Evolutionary conservation across 2,329 filamentous ascomycete genomes (phyloP), one percentile per base, ranked within the genome.

Genomic region (Colletotrichum filicis): DNA sequence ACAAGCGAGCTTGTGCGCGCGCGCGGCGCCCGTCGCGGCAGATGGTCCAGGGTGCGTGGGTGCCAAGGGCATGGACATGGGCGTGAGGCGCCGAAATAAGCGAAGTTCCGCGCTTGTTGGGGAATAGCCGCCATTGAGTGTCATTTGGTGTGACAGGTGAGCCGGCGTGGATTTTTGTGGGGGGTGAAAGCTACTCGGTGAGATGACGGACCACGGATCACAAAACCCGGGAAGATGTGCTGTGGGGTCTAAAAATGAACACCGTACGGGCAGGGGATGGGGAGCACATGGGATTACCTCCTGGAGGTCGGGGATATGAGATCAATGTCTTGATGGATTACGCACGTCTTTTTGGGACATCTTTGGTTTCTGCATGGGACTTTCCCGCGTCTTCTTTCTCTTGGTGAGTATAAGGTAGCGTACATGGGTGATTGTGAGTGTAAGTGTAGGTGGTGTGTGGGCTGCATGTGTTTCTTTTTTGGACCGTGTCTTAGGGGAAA

Each of bases 201-300:
- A 8, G 19, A 19, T 42, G 26, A 16, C 7, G 59, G 9, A 19
- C 22, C 35, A 19, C 37, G 30, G 30, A 9, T 9, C 30, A 30
- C 30, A 9, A 9, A 30, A 30, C 8, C 30, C 9, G 42, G 6
- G 1, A 14, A n/a, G 11, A 42, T 32, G 19, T 35, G 56, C 24
- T 57, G 67, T 57, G 68, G 68, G 65, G 69, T 72, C 69, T 72
- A 69, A 72, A 72, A 72, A 63, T 68, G 69, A 68, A 59, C 32
- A 46, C 9, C 19, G 19, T 46, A 46, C 42, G 16, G 16, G 19
- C 42, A 30, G 30, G 30, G 30, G 8, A 46, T 46, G 42, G 42
- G 35, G 35, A 14, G 42, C 42, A 46, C 42, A 46, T 46, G 42
- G 42, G 42, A 46, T 9, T 46, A n/a, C 5, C 42, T 19, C 16